Evolutionary conservation across 768 basidiomycete genomes (phyloP).

Genomic region (Lentinula raphanica): DNA sequence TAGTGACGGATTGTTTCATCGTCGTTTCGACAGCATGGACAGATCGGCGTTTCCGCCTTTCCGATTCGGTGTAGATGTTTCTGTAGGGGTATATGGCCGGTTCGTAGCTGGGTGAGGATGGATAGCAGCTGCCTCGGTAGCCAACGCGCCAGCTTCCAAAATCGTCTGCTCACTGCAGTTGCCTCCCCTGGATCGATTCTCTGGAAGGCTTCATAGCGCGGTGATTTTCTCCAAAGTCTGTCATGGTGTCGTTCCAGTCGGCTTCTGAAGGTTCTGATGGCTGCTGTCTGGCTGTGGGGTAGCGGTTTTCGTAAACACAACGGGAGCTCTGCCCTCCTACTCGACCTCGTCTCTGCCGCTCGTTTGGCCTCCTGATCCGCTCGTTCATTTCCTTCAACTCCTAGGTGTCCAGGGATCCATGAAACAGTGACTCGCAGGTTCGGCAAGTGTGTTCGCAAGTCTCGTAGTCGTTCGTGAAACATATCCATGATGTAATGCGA

Average conservation of each 20-base stretch:
- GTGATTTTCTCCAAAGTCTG: constrained; percentile 3
- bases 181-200: no score
- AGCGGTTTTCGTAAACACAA: not conserved
- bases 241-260: not conserved
- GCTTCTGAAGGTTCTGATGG: not conserved
- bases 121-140: constrained; percentile 13
- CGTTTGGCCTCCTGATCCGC: constrained; percentile 16
- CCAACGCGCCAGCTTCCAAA: not conserved
- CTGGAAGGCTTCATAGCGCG: not conserved
- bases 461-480: not conserved
- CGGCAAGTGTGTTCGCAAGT: not conserved
- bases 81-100: constrained; percentile 23
- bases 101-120: constrained; percentile 24
- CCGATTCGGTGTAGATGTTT: constrained; percentile 21
- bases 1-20: no score
- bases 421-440: not conserved
- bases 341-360: constrained; percentile 7
- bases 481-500: not conserved
- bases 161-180: not conserved
- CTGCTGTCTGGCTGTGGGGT: constrained; percentile 5
- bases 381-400: constrained; percentile 14
- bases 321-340: not conserved
- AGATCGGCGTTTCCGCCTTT: constrained; percentile 11
- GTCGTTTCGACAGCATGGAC: not conserved
- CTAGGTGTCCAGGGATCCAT: constrained; percentile 18